Evolutionary conservation across 2,329 filamentous ascomycete species (phyloP), one percentile per base, ranked within the genome.

Genomic region (Cladosporium sp.): DNA sequence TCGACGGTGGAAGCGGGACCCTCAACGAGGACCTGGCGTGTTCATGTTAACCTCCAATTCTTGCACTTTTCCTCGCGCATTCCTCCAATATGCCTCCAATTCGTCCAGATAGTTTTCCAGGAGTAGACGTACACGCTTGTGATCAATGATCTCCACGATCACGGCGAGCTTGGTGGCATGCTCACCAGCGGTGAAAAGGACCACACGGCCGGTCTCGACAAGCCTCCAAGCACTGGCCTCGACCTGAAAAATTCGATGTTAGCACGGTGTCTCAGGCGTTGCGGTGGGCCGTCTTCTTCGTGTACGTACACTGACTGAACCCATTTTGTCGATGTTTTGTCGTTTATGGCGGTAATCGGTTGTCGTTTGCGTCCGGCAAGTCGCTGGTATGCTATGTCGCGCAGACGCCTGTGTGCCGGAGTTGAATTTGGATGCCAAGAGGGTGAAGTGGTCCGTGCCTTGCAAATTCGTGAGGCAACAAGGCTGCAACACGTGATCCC

Each of bases 131-230:
- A 99, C 95, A 85, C 95, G 93, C 89, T 97, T 97, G 91, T 99
- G 94, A 86, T 99, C 95, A 86, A 99, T 95, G 84, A 99, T 98
- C 90, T 99, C 94, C 84, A 97, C 93, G 80, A 99, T 94, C 78
- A 90, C 86, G 78, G 93, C 96, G 78, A 98, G 88, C 82, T 92
- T 92, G 85, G 93, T 93, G 76, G 86, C 85, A 86, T 85, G 91
- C 77, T 90, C 89, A 80, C 93, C 91, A 80, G 87, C 85, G 83
- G 92, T 90, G 86, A 98, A 90, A 82, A 96, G 89, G 82, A 97
- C 90, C 80, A 99, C 89, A 82, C 95, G 93, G 89, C 95, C 95
- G 83, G 97, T 92, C 90, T 99, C 93, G 82, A 99, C 93, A 84
- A 93, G 88, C 87, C 93, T 93, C 93, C 93, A 96, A 83, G 89